Base-by-base conservation (phyloP, 2,329 filamentous ascomycete species). In the Iodosphaeria phyllophila region DNA sequence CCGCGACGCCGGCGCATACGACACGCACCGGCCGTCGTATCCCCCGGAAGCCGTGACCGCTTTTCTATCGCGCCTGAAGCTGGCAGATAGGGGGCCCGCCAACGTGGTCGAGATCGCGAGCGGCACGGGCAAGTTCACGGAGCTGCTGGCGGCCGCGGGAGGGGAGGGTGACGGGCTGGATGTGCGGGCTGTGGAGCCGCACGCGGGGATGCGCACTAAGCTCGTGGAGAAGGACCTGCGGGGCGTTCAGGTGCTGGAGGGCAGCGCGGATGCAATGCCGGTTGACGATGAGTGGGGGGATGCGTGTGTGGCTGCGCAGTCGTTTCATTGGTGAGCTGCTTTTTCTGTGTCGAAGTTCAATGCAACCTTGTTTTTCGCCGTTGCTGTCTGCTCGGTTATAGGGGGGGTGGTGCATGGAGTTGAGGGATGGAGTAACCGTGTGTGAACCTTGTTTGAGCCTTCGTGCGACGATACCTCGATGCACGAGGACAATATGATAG, bases 101-200 rank as follows among this genome's bases (percentile, higher is more conserved):
- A 56, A 47, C 22, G 47, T 78, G 20, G 43, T 77, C 13, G 74
- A 79, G 41, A 51, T 79, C 11, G 74, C 62, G 2, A 68, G 71
- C 3, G 73, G 74, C 1, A 77, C 73, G 1, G 74, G 74, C 14
- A 77, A 77, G 39, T 71, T 78, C 38, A 78, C 74, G 0, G 66
- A 73, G 42, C 36, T 60, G 11, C 53, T 82, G 17, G 63, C 66
- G 5, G 50, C 44, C 9, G 52, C 72, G 16, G n/a, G n/a, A n/a
- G n/a, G n/a, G n/a, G n/a, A n/a, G n/a, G 50, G 57, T 1, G 75
- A 79, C 44, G 40, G 48, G 5, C 78, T 63, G 45, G 40, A 64
- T 20, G 52, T 82, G 32, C 38, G 70, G 22, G 63, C 71, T 23
- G 52, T 79, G 24, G 62, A 78, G 45, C 74, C 74, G 13, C 64